Evolutionary conservation across 2,329 filamentous ascomycete genomes (phyloP).

Genomic region (Phaeophleospora eucalypticola): DNA sequence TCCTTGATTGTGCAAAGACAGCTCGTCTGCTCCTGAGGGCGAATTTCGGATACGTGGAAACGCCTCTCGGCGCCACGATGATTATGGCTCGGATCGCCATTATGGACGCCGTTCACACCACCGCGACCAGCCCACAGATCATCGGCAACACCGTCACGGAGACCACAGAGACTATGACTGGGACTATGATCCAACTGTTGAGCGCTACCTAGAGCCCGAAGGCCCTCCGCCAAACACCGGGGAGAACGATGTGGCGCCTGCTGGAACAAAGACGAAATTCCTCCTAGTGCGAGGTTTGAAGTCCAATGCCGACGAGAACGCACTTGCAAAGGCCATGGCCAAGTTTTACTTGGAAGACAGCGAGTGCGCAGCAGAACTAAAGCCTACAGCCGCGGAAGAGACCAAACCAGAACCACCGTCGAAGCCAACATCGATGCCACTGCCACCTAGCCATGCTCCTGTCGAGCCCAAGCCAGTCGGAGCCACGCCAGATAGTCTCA

Average conservation of each 20-base stretch:
- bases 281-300: slow-evolving; percentile 70
- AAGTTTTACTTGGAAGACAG: slow-evolving; percentile 59
- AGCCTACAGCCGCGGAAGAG: slow-evolving; percentile 29
- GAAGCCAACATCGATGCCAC: slow-evolving; percentile 3
- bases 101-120: not conserved
- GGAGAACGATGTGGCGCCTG: slow-evolving; percentile 22
- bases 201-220: slow-evolving; percentile 17
- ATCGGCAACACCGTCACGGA: no score
- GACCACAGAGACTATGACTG: not conserved
- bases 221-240: slow-evolving; percentile 20
- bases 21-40: not conserved
- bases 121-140: no score
- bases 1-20: not conserved
- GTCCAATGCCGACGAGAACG: slow-evolving; percentile 64
- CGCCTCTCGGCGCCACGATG: not conserved
- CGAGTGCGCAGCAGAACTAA: no score
- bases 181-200: not conserved
- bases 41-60: not conserved
- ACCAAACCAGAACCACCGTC: slow-evolving; percentile 43
- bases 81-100: not conserved
- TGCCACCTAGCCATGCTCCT: not conserved
- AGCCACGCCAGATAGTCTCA: slow-evolving; percentile 68
- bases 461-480: slow-evolving; percentile 5
- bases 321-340: slow-evolving; percentile 67
- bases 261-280: slow-evolving; percentile 35